Base-by-base conservation (phyloP, 2,329 filamentous ascomycete species). In the Nemania abortiva region DNA sequence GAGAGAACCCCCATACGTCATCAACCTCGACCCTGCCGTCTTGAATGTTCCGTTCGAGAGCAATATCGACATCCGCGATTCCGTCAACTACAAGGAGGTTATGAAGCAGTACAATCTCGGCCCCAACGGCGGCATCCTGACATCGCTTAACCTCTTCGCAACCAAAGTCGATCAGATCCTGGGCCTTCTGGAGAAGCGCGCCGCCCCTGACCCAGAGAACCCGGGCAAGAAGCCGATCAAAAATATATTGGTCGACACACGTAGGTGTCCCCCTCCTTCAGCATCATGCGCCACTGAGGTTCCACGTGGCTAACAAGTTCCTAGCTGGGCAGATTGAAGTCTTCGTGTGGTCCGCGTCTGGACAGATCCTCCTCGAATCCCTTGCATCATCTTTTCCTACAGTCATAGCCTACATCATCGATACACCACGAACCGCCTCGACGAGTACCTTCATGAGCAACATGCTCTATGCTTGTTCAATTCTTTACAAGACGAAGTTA, bases 381-480 rank as follows among this genome's bases (percentile, higher is more conserved):
- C 86, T 99, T 59, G 96, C 97, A 0, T 96, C 93, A 3, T 94
- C 92, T 0, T 98, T 99, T 79, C 96, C 97, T 0, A 99, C 97
- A 0, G 94, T 99, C 49, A 94, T 99, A 75, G 96, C 96, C 65
- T 99, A 98, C 82, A 89, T 99, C 68, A 97, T 99, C 81, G 96
- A 99, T 81, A 99, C 96, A 1, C 96, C 97, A 3, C 90, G 96
- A 63, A 97, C 95, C 15, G 90, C 92, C 42, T 97, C 94, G 47
- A 98, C 96, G 0, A 95, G 92, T 71, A 99, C 96, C 0, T 99
- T 99, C 82, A 99, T 99, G 96, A 97, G 93, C 80, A 99, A 99
- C 83, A 99, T 99, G 96, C 90, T 99, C 52, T 99, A 99, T 81
- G 96, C 96, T 24, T 98, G 96, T 86, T 97, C 93, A 69, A 99